Evolutionary conservation across 306 rosid species (phyloP).

Genomic region (Medicago arabica): DNA sequence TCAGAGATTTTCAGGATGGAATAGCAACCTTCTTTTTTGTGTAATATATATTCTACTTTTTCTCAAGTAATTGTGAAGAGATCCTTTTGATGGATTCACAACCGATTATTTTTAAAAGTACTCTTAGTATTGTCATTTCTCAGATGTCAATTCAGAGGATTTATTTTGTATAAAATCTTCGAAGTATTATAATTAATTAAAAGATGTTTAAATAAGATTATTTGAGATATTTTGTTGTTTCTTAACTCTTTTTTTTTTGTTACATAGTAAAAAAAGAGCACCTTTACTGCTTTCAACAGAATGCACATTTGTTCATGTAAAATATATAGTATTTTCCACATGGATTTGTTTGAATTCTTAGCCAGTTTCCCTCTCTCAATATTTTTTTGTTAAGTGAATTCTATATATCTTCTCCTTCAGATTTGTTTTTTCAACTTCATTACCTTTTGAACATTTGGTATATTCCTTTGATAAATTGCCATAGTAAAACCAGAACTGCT

Average conservation of each 20-base stretch:
- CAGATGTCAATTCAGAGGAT: not conserved
- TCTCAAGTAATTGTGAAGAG: not conserved
- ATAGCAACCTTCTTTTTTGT: slow-evolving; percentile 50
- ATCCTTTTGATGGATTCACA: slow-evolving; percentile 43
- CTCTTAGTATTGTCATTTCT: slow-evolving; percentile 15
- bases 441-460: not conserved
- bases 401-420: not conserved
- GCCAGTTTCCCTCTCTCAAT: too few species aligned
- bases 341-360: too few species aligned
- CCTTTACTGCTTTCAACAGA: too few species aligned
- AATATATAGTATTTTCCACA: too few species aligned
- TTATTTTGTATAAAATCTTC: not conserved
- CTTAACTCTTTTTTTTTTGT: too few species aligned
- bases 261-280: too few species aligned
- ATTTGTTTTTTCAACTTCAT: not conserved
- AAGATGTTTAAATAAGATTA: too few species aligned
- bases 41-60: slow-evolving; percentile 44
- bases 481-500: not conserved
- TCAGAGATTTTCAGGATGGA: slow-evolving; percentile 34
- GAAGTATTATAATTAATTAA: too few species aligned
- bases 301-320: too few species aligned
- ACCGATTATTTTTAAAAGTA: slow-evolving; percentile 32
- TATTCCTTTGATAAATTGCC: slow-evolving; percentile 32
- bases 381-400: too few species aligned
- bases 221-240: too few species aligned